Percentiles rank a stretch among this genome's conserved stretches.
These are phyloP conservation scores for Pilasporangium apinafurcum DNA, from an alignment of 352 stramenopile genomes.

Conservation along the genomic window DNA sequence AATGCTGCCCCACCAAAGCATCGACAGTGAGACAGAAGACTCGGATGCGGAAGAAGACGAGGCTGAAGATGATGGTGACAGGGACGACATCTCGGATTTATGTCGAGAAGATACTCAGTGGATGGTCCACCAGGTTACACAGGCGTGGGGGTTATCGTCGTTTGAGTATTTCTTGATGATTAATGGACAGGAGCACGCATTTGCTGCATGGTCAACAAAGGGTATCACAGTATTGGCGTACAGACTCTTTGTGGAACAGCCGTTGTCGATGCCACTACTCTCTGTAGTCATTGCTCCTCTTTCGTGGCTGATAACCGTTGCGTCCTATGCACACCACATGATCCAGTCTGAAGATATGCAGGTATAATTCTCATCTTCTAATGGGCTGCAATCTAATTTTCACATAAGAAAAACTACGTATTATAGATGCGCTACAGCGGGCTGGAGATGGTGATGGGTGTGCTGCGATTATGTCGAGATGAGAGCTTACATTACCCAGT, in stretches of 20 bases:
- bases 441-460: conserved; percentile 1
- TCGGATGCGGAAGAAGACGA: conserved; percentile 9
- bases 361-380: too few relatives aligned
- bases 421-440: conserved; percentile 1
- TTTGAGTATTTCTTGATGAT: conserved; percentile 51
- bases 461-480: not conserved
- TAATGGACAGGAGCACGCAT: conserved; percentile 42
- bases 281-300: conserved; percentile 20
- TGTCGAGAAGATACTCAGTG: conserved; percentile 24
- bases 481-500: not conserved
- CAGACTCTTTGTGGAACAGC: conserved; percentile 14
- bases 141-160: conserved; percentile 17
- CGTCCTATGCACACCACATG: conserved; percentile 29
- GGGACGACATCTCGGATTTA: too few relatives aligned
- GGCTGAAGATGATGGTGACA: conserved; percentile 3
- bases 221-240: conserved; percentile 36
- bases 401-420: not conserved
- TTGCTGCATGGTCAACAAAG: conserved; percentile 47
- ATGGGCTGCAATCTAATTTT: not conserved
- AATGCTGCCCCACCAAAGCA: conserved; percentile 30
- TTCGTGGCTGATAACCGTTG: conserved; percentile 40
- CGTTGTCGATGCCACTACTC: not conserved
- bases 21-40: conserved; percentile 18
- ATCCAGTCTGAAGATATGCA: conserved; percentile 25
- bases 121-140: conserved; percentile 20